Base-by-base conservation (phyloP, 805 yeast species). In the Metschnikowia kunwiensis region DNA sequence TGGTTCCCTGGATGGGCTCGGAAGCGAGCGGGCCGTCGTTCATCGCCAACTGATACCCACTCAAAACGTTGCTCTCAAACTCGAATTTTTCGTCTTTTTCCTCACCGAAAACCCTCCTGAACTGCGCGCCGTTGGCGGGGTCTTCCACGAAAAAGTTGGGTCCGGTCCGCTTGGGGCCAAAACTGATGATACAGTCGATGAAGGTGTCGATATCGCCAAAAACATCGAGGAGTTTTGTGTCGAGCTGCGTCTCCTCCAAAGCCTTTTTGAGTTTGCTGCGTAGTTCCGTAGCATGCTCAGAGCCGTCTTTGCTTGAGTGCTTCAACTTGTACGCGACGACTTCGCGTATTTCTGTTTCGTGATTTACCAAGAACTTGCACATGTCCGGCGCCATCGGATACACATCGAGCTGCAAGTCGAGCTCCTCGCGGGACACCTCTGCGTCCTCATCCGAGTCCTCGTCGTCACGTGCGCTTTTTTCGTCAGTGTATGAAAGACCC, bases 21-120 rank as follows among this genome's bases (percentile, higher is more conserved):
- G 82, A 76, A 0, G 91, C 82, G 29, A 93, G 67, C 0, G 97
- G 97, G 2, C 99, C 99, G 54, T 80, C 86, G 27, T 72, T 69
- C 30, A 78, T 76, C 4, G 96, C 86, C 24, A 87, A 61, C 55
- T 86, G 94, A 60, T 88, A 89, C 1, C 96, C 98, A 47, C 84
- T 82, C 30, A 85, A 53, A 2, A 91, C 60, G 50, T 82, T 77
- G 34, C 80, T 80, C 44, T 78, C 84, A 53, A 65, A 63, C 32
- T 63, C 67, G 34, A 65, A 63, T 25, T 44, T 44, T 16, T 36
- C 44, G 1, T 39, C 34, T 5, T 44, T 51, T 5, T 47, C 49
- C 6, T 24, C 27, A 6, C 43, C 41, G 27, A 68, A 58, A 2
- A 64, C 31, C 17, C 57, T 58, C 16, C 60, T 53, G 44, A 65